phyloP scores from a whole-genome alignment of 768 basidiomycete species.

The Xerocomellus dryophilus region DNA sequence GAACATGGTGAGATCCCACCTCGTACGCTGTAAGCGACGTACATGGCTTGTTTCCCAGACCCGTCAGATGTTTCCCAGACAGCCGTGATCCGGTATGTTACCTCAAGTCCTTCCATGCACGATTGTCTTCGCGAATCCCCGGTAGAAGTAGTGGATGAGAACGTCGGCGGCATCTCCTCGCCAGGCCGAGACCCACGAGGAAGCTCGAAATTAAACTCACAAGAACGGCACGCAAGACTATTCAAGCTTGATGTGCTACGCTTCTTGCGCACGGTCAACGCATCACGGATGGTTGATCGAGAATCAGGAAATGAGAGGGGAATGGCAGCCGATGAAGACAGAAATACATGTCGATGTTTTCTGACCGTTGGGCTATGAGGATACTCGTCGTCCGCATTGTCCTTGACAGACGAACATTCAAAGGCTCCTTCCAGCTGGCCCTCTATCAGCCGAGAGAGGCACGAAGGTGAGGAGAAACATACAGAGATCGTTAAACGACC shows the following conservation, averaged over 20 bases:
- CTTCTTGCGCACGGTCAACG: conserved; percentile 44
- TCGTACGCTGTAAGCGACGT: conserved; percentile 22
- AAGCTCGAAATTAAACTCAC: conserved; percentile 54
- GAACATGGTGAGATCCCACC: conserved; percentile 1
- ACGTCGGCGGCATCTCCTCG: conserved; percentile 63
- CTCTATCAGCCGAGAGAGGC: conserved; percentile 1
- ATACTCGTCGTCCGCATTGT: conserved; percentile 19
- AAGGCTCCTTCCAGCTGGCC: conserved; percentile 63
- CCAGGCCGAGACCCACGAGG: conserved; percentile 47
- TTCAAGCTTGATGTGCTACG: conserved; percentile 43
- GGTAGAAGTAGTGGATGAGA: conserved; percentile 39
- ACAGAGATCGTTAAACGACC: conserved; percentile 63
- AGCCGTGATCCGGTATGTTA: conserved; percentile 55
- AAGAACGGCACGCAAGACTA: conserved; percentile 31
- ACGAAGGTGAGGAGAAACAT: conserved; percentile 6
- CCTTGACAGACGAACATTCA: conserved; percentile 37
- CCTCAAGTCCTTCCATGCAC: conserved; percentile 37
- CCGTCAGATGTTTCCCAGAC: conserved; percentile 55
- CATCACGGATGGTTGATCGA: conserved; percentile 24
- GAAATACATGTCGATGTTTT: conserved; percentile 45
- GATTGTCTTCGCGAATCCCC: conserved; percentile 25
- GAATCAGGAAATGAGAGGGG: conserved; percentile 34
- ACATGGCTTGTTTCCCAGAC: conserved; percentile 47
- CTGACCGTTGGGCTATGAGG: conserved; percentile 22
- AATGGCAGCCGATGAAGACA: conserved; percentile 45